These are phyloP conservation scores for Podaxis rugospora DNA, from an alignment of 768 basidiomycete species.

Conservation along the genomic window DNA sequence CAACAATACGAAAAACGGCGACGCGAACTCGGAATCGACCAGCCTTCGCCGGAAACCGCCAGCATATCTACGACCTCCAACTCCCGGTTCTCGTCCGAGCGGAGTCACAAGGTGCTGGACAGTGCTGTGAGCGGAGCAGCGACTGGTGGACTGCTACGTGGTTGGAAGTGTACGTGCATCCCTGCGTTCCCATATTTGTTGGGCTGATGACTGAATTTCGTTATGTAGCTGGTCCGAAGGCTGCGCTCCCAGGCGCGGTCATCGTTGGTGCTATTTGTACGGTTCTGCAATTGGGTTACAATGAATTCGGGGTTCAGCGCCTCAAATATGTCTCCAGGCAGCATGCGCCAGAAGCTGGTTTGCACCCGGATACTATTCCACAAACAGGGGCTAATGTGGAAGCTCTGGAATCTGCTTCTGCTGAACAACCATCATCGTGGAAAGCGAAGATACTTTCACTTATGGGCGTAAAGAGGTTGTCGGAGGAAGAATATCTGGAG, in stretches of 20 bases:
- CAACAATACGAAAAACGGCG: constrained; percentile 44
- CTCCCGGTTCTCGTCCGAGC: constrained; percentile 29
- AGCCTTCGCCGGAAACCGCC: constrained; percentile 8
- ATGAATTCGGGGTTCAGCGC: constrained; percentile 60
- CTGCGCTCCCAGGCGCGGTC: constrained; percentile 53
- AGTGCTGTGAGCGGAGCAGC: constrained; percentile 68
- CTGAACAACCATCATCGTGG: neutral
- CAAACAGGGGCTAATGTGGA: neutral
- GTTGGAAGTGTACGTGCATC: constrained; percentile 48
- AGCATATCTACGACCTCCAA: constrained; percentile 35
- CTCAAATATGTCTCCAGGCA: constrained; percentile 48
- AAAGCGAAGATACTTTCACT: constrained; percentile 27
- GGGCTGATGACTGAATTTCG: constrained; percentile 1
- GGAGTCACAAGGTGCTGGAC: constrained; percentile 61
- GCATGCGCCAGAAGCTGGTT: constrained; percentile 18
- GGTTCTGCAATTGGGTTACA: constrained; percentile 62
- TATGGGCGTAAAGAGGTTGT: constrained; percentile 52
- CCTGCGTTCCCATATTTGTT: neutral
- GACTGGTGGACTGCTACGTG: constrained; percentile 57
- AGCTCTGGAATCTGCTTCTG: neutral
- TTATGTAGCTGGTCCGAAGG: constrained; percentile 54
- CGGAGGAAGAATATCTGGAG: constrained; percentile 70
- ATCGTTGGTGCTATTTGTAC: constrained; percentile 58
- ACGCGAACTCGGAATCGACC: constrained; percentile 21
- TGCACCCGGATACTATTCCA: constrained; percentile 10